Conservation (phyloP, 202 grass and related monocot species). For the Setaria italica region DNA sequence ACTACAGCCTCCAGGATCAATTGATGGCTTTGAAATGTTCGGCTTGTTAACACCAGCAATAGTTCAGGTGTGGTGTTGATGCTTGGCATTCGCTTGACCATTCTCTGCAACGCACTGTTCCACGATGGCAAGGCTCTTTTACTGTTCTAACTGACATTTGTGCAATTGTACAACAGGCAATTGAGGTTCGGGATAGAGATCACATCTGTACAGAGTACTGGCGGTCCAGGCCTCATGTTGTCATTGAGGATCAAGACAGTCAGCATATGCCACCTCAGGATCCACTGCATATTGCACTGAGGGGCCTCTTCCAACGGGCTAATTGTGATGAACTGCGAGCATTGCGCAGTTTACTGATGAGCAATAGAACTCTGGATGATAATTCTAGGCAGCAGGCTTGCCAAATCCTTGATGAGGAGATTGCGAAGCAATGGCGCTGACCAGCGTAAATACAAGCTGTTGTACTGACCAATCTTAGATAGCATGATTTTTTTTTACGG, state of each 20-base stretch:
- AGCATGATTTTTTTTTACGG: slow-evolving; percentile 41
- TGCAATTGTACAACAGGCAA: slow-evolving; percentile 51
- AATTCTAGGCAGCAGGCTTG: slow-evolving; percentile 55
- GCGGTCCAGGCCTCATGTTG: slow-evolving; percentile 56
- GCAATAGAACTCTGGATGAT: slow-evolving; percentile 34
- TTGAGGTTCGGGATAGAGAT: slow-evolving; percentile 62
- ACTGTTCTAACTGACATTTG: slow-evolving; percentile 12
- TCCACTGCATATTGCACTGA: slow-evolving; percentile 53
- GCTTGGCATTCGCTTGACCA: slow-evolving; percentile 42
- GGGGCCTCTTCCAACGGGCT: slow-evolving; percentile 77
- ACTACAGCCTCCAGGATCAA: slow-evolving; percentile 82
- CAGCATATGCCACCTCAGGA: slow-evolving; percentile 39
- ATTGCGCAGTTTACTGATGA: slow-evolving; percentile 61
- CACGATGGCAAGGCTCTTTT: slow-evolving; percentile 16
- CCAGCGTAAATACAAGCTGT: slow-evolving; percentile 44
- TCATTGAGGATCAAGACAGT: slow-evolving; percentile 29
- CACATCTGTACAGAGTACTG: slow-evolving; percentile 78
- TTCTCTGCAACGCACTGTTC: slow-evolving; percentile 31
- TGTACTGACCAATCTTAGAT: slow-evolving; percentile 45
- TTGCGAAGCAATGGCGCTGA: slow-evolving; percentile 51
- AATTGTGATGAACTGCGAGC: slow-evolving; percentile 64
- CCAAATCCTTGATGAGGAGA: slow-evolving; percentile 62
- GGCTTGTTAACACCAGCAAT: slow-evolving; percentile 72
- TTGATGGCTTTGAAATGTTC: slow-evolving; percentile 92
- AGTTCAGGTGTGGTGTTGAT: slow-evolving; percentile 66